Evolutionary conservation across 2,329 filamentous ascomycete species (phyloP).

Genomic region (Chaetomium sp.): DNA sequence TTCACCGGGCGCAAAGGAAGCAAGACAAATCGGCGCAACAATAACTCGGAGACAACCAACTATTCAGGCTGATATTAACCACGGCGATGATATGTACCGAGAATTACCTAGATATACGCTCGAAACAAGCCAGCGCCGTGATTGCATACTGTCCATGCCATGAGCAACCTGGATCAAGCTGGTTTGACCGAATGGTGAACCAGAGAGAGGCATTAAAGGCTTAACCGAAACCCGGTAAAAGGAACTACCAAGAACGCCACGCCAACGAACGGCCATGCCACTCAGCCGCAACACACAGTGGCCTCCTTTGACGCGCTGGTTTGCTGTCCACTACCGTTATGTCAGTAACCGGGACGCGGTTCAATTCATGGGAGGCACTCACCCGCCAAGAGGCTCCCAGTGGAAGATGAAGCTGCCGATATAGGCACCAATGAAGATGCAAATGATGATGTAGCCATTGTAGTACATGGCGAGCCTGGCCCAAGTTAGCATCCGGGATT

Average conservation of each 20-base stretch:
- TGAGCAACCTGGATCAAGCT: not conserved
- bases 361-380: conserved; percentile 14
- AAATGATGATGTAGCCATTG: conserved; percentile 77
- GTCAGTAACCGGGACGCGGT: not conserved
- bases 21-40: not conserved
- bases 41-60: not conserved
- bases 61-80: not conserved
- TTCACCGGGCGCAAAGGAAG: not conserved
- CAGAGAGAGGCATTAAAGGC: not conserved
- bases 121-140: not conserved
- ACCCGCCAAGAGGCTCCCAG: conserved; percentile 59
- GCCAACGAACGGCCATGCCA: not conserved
- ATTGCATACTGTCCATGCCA: not conserved
- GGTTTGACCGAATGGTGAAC: not conserved
- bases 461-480: conserved; percentile 58
- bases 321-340: conserved; percentile 5
- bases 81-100: not conserved
- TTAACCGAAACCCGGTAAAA: not conserved
- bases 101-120: conserved; percentile 3
- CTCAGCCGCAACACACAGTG: conserved; percentile 37
- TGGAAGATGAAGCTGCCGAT: conserved; percentile 73
- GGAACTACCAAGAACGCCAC: not conserved
- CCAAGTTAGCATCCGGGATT: not conserved
- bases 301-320: conserved; percentile 36
- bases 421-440: conserved; percentile 75